Conservation (phyloP, 768 basidiomycete genomes). For the Termitomyces sp. region DNA sequence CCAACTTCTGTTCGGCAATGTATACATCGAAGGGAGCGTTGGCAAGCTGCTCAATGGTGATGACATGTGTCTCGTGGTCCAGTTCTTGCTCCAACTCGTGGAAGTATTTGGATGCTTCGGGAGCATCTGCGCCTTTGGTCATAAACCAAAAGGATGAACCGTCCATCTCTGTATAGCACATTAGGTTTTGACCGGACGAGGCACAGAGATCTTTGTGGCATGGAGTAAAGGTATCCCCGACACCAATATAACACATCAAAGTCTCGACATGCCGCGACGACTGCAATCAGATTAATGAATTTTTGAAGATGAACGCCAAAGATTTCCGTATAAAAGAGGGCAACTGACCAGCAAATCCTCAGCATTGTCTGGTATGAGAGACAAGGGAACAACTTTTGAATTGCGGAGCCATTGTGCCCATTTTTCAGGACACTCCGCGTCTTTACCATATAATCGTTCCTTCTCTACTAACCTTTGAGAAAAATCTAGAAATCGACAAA, state of each 20-base stretch:
- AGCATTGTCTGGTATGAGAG: conserved; percentile 43
- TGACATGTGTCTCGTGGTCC: conserved; percentile 68
- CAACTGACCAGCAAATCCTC: conserved; percentile 50
- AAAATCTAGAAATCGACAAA: neutral
- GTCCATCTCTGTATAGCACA: conserved; percentile 71
- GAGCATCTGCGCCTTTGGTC: conserved; percentile 58
- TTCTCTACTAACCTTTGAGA: conserved; percentile 31
- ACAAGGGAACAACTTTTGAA: conserved; percentile 41
- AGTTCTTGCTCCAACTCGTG: conserved; percentile 48
- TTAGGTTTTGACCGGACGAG: conserved; percentile 81
- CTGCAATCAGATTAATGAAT: conserved; percentile 24
- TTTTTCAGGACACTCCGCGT: conserved; percentile 56
- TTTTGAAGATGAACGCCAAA: neutral
- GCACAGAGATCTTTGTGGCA: conserved; percentile 83
- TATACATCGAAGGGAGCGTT: conserved; percentile 66
- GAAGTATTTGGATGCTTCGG: conserved; percentile 54
- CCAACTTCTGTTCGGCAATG: conserved; percentile 64
- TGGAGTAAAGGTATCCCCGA: conserved; percentile 79
- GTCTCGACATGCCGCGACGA: conserved; percentile 52
- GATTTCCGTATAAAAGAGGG: neutral
- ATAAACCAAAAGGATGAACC: conserved; percentile 87
- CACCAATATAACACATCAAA: conserved; percentile 80
- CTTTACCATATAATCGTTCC: conserved; percentile 73
- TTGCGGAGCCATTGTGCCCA: conserved; percentile 62
- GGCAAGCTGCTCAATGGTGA: conserved; percentile 57